A percentile compares a stretch with the other conserved stretches of the same genome.
phyloP scores from a whole-genome alignment of 768 basidiomycete species.

The Termitomyces sp. region DNA sequence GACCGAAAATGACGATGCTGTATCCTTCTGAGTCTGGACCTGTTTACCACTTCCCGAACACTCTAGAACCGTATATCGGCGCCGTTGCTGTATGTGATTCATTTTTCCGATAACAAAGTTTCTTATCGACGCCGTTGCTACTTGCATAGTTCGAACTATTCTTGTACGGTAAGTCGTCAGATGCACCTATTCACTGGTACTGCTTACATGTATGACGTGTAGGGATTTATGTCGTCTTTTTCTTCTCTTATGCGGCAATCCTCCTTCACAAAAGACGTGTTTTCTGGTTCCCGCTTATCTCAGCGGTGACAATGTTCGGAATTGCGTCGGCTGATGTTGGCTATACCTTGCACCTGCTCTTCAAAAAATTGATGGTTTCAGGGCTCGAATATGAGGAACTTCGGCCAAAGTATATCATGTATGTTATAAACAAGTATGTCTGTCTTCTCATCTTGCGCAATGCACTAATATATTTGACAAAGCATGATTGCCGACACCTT shows the following conservation, averaged over 20 bases:
- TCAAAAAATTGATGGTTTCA: conserved; percentile 2
- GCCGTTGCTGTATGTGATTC: conserved; percentile 5
- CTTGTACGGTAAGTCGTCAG: conserved; percentile 10
- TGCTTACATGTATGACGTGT: neutral
- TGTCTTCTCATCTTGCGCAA: neutral
- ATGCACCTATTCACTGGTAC: neutral
- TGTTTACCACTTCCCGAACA: conserved; percentile 3
- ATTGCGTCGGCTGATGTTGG: conserved; percentile 13
- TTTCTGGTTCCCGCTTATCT: neutral
- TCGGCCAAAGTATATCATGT: conserved; percentile 14
- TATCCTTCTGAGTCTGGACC: conserved; percentile 5
- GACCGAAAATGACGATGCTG: conserved; percentile 2
- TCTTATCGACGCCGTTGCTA: neutral
- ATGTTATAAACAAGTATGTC: conserved; percentile 14
- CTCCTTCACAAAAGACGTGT: neutral
- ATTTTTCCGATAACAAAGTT: neutral
- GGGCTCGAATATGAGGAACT: conserved; percentile 10
- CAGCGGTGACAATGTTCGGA: conserved; percentile 9
- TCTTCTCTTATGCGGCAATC: conserved; percentile 5
- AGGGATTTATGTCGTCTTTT: conserved; percentile 14
- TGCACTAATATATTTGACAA: neutral
- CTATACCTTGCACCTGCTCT: conserved; percentile 10
- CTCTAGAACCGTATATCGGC: conserved; percentile 4
- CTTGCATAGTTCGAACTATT: conserved; percentile 12
- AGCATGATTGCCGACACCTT: conserved; percentile 14